These are phyloP conservation scores for Cardamine occulta DNA, from an alignment of 345 rosid genomes.

Conservation along the genomic window DNA sequence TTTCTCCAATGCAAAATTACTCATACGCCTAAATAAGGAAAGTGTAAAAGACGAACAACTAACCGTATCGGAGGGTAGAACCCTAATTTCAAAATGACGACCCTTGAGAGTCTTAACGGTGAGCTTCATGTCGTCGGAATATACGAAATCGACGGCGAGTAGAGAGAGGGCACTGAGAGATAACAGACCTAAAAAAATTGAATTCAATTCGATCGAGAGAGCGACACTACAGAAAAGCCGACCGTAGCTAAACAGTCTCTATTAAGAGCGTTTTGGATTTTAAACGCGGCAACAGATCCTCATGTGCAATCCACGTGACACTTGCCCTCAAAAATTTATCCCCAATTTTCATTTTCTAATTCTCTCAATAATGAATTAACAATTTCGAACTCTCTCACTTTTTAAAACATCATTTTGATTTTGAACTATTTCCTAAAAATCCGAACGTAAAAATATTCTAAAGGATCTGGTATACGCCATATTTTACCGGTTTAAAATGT, in stretches of 20 bases:
- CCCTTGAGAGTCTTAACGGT: constrained; percentile 97
- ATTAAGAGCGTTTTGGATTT: constrained; percentile 40
- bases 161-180: constrained; percentile 20
- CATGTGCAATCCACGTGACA: constrained; percentile 46
- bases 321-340: neutral
- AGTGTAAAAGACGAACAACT: constrained; percentile 35
- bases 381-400: neutral
- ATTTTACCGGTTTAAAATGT: neutral
- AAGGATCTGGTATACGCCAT: neutral
- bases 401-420: neutral
- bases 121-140: constrained; percentile 74
- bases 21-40: neutral
- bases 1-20: neutral
- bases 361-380: neutral
- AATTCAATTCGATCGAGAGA: constrained; percentile 31
- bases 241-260: constrained; percentile 35
- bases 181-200: constrained; percentile 34
- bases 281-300: constrained; percentile 43
- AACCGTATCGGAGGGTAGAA: constrained; percentile 86
- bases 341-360: neutral
- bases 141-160: constrained; percentile 21
- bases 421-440: neutral
- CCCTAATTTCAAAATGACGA: constrained; percentile 93
- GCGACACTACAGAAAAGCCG: constrained; percentile 34
- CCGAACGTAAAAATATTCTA: neutral